Conservation (phyloP, 2,329 filamentous ascomycete genomes). For the Neofusicoccum kwambonambiense region DNA sequence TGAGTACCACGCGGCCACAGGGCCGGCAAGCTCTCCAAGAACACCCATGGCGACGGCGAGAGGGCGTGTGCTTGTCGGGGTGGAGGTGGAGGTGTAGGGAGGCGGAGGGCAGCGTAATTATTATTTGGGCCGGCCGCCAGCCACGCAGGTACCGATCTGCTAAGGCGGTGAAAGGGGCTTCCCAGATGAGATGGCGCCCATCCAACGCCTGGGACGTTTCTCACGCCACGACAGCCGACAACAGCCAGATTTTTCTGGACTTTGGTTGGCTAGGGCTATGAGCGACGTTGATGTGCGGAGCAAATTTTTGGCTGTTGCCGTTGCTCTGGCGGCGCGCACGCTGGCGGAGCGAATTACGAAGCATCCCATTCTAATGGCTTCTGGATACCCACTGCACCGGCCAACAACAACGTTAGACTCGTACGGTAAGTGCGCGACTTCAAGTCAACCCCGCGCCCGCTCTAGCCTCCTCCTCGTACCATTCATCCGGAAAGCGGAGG, state of each 20-base stretch:
- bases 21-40: slow-evolving; percentile 48
- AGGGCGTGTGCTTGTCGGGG: slow-evolving; percentile 1
- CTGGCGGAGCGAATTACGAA: slow-evolving; percentile 1
- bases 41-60: slow-evolving; percentile 49
- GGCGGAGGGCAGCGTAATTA: slow-evolving; percentile 1
- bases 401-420: slow-evolving; percentile 7
- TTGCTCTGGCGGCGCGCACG: not conserved
- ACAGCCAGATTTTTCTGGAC: slow-evolving; percentile 9
- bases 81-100: slow-evolving; percentile 10
- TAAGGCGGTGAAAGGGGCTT: slow-evolving; percentile 19
- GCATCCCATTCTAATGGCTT: slow-evolving; percentile 6
- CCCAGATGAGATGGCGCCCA: slow-evolving; percentile 14
- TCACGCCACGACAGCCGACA: slow-evolving; percentile 18
- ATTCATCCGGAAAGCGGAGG: not conserved
- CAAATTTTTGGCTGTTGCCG: not conserved
- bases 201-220: slow-evolving; percentile 12
- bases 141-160: slow-evolving; percentile 17
- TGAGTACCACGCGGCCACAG: slow-evolving; percentile 47
- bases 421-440: slow-evolving; percentile 4
- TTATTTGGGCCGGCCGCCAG: not conserved
- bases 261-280: not conserved
- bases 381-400: not conserved
- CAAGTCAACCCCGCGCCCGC: not conserved
- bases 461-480: not conserved
- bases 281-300: not conserved